These are phyloP conservation scores for Dictyophora rubrovolvata DNA, from an alignment of 768 basidiomycete species.

Conservation along the genomic window DNA sequence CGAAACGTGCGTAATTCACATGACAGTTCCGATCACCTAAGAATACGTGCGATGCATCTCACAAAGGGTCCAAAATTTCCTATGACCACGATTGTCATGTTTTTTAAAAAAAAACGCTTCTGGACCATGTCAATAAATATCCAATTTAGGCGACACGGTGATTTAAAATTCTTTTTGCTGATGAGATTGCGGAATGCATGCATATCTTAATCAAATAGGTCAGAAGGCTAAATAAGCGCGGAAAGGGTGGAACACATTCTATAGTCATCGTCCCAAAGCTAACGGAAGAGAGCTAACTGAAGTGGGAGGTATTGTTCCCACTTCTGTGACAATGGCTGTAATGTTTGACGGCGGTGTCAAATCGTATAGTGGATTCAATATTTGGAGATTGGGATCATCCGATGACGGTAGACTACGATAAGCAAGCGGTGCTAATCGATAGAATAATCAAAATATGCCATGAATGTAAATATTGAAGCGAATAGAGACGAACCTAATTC, in stretches of 20 bases:
- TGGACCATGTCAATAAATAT: no score
- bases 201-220: no score
- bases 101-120: no score
- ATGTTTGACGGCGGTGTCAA: constrained; percentile 86
- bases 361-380: constrained; percentile 86
- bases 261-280: constrained; percentile 37
- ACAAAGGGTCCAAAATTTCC: no score
- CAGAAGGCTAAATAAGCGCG: not conserved
- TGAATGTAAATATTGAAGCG: not conserved
- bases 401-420: constrained; percentile 12
- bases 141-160: no score
- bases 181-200: no score
- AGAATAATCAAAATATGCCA: not conserved
- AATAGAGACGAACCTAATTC: constrained; percentile 62
- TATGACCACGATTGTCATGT: no score
- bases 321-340: constrained; percentile 95
- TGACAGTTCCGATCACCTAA: no score
- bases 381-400: constrained; percentile 49
- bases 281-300: constrained; percentile 79
- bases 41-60: no score
- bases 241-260: not conserved
- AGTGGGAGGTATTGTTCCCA: constrained; percentile 88
- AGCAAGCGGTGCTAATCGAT: not conserved
- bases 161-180: no score
- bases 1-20: no score